A percentile compares a stretch with the other conserved stretches of the same genome.
Conservation (phyloP, 2,329 filamentous ascomycete genomes). For the Hymenoscyphus fraxineus region DNA sequence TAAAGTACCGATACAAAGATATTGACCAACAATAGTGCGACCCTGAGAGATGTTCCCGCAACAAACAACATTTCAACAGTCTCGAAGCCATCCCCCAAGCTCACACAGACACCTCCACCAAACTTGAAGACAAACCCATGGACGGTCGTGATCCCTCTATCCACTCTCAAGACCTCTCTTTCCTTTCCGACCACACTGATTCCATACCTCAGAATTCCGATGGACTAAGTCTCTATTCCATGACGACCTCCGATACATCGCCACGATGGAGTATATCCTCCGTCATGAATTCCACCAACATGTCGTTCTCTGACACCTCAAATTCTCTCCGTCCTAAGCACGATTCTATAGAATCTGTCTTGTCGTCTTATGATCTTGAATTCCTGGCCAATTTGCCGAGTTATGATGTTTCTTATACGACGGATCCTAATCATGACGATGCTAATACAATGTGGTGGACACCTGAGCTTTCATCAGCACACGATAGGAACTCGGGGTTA, state of each 20-base stretch:
- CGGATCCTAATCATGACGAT: background rate
- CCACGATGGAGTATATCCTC: conserved; percentile 2
- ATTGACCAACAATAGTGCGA: conserved; percentile 1
- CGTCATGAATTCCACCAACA: background rate
- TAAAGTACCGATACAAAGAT: background rate
- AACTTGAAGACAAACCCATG: background rate
- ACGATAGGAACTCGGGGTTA: background rate
- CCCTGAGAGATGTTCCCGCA: conserved; percentile 7
- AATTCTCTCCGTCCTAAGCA: background rate
- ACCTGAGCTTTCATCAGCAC: background rate
- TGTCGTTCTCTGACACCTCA: background rate
- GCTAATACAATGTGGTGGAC: background rate
- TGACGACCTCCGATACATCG: background rate
- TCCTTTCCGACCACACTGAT: background rate
- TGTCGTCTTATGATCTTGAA: background rate
- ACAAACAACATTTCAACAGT: conserved; percentile 1
- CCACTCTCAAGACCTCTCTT: background rate
- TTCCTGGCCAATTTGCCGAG: background rate
- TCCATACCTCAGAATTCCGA: background rate
- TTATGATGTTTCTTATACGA: background rate
- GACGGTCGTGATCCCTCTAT: background rate
- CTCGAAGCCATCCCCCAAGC: background rate
- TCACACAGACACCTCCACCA: background rate
- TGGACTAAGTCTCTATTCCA: background rate
- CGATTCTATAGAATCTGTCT: background rate